These are phyloP conservation scores for Hypoxylon fragiforme DNA, from an alignment of 495 filamentous ascomycete genomes.

Conservation along the genomic window DNA sequence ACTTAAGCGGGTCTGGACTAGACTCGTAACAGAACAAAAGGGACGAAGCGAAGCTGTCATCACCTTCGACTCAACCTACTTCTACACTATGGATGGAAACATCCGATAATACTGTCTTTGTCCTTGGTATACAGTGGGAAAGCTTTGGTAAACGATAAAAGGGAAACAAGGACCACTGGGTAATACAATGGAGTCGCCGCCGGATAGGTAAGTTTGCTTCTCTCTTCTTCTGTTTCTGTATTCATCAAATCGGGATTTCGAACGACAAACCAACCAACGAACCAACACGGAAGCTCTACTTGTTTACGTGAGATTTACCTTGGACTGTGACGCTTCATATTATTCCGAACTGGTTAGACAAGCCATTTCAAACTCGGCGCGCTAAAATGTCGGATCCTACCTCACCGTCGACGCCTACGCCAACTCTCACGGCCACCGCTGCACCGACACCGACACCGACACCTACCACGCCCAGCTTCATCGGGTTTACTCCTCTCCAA, in stretches of 20 bases:
- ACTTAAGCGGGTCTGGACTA: too few relatives aligned
- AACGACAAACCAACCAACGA: not conserved
- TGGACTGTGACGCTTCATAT: not conserved
- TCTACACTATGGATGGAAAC: slow-evolving; percentile 12
- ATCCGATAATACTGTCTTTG: slow-evolving; percentile 21
- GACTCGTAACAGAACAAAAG: slow-evolving; percentile 5
- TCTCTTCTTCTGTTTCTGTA: slow-evolving; percentile 11
- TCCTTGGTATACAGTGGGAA: slow-evolving; percentile 18
- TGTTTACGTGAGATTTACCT: not conserved
- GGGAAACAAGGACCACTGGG: not conserved
- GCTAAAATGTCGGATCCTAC: slow-evolving; percentile 13
- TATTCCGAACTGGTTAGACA: not conserved
- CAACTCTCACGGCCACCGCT: not conserved
- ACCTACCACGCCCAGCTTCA: slow-evolving; percentile 19
- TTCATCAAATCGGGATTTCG: not conserved
- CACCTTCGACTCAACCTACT: not conserved
- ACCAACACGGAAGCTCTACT: not conserved
- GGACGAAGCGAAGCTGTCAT: not conserved
- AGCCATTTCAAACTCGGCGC: not conserved
- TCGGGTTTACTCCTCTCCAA: slow-evolving; percentile 8
- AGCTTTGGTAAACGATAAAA: slow-evolving; percentile 3
- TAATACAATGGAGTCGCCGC: slow-evolving; percentile 36
- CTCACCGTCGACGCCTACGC: not conserved
- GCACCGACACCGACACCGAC: slow-evolving; percentile 21
- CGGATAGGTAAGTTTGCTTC: slow-evolving; percentile 33